Conservation (phyloP, 2,329 filamentous ascomycete genomes). For the Nemania abortiva region DNA sequence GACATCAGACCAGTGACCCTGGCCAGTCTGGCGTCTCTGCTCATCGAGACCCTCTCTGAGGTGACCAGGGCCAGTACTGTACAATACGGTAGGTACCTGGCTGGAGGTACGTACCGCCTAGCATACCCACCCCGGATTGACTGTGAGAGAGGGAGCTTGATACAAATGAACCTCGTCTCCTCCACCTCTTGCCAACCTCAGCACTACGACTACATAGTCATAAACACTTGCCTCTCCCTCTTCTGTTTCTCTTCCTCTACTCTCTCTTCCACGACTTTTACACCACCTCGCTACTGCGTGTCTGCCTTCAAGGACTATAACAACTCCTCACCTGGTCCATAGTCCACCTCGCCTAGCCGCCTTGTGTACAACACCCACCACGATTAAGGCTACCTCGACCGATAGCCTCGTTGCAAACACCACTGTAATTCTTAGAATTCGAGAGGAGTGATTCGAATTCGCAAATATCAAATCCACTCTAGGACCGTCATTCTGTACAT, state of each 20-base stretch:
- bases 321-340: conserved; percentile 28
- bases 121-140: conserved; percentile 40
- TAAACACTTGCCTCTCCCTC: conserved; percentile 38
- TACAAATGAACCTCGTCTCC: conserved; percentile 52
- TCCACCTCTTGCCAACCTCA: conserved; percentile 41
- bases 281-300: conserved; percentile 38
- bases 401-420: conserved; percentile 15
- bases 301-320: conserved; percentile 41
- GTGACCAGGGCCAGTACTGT: conserved; percentile 40
- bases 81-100: background rate
- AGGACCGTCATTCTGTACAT: conserved; percentile 24
- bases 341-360: conserved; percentile 30
- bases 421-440: conserved; percentile 9
- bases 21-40: conserved; percentile 35
- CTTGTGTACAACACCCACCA: conserved; percentile 36
- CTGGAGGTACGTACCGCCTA: background rate
- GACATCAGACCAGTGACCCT: conserved; percentile 42
- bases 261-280: conserved; percentile 10
- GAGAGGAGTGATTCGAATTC: conserved; percentile 15
- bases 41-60: conserved; percentile 49
- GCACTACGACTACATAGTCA: conserved; percentile 30
- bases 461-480: conserved; percentile 7
- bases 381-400: conserved; percentile 18
- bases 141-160: conserved; percentile 46
- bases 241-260: conserved; percentile 20